Conservation (phyloP, 345 rosid genomes). For the Cardamine occulta region DNA sequence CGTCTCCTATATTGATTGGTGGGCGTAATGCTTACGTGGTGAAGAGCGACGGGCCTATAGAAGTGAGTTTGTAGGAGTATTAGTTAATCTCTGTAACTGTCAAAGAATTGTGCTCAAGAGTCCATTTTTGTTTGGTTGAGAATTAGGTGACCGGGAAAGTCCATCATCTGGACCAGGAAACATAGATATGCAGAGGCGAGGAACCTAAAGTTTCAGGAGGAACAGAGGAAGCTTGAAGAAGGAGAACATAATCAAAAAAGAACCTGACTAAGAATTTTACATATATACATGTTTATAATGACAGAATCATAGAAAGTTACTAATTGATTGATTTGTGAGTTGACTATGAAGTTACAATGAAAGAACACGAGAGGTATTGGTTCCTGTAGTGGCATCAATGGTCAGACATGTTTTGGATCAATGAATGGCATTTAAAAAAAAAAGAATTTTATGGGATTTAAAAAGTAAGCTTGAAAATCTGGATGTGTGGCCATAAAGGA, state of each 20-base stretch:
- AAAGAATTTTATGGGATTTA: too few species aligned
- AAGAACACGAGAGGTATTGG: too few species aligned
- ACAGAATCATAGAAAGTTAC: too few species aligned
- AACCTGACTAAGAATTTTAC: too few species aligned
- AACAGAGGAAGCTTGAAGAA: too few species aligned
- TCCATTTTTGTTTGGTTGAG: slow-evolving; percentile 13
- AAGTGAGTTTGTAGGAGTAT: not conserved
- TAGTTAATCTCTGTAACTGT: not conserved
- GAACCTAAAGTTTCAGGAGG: not conserved
- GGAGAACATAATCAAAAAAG: too few species aligned
- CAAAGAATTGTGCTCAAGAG: not conserved
- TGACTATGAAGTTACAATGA: not conserved
- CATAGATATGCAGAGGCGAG: not conserved
- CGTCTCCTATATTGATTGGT: slow-evolving; percentile 66
- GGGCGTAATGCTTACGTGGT: slow-evolving; percentile 58
- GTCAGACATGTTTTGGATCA: not conserved
- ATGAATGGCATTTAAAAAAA: not conserved
- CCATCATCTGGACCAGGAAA: not conserved
- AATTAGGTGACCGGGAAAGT: not conserved
- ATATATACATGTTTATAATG: too few species aligned
- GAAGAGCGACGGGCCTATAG: slow-evolving; percentile 30
- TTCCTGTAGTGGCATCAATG: not conserved
- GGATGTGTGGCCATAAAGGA: too few species aligned
- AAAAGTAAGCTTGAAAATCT: too few species aligned
- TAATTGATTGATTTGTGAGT: not conserved